These are phyloP conservation scores for Daedaleopsis sinensis DNA, from an alignment of 768 basidiomycete genomes.

Conservation along the genomic window DNA sequence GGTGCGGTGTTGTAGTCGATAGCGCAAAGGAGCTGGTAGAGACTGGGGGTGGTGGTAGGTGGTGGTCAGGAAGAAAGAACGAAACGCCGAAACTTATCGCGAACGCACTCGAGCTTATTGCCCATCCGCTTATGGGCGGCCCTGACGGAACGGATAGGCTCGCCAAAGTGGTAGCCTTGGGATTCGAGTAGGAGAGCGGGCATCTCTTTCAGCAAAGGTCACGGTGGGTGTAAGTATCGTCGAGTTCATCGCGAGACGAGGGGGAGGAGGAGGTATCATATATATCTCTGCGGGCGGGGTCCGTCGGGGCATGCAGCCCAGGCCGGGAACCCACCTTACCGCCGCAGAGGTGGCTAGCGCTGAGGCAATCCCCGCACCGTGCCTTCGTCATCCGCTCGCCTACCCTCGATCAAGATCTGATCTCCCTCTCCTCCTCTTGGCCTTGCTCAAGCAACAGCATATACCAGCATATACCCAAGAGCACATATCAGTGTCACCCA, in stretches of 20 bases:
- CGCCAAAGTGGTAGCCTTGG: constrained; percentile 6
- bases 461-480: too few relatives aligned
- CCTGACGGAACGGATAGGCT: constrained; percentile 15
- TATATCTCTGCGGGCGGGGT: not conserved
- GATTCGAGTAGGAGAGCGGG: constrained; percentile 20
- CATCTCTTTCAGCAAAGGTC: constrained; percentile 13
- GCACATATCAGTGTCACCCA: not conserved
- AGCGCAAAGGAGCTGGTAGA: constrained; percentile 25
- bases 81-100: constrained; percentile 27
- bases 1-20: constrained; percentile 12
- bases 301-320: not conserved
- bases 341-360: not conserved
- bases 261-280: not conserved
- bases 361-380: not conserved
- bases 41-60: constrained; percentile 26
- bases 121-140: constrained; percentile 16
- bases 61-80: constrained; percentile 24
- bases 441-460: not conserved
- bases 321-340: constrained; percentile 4
- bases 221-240: not conserved
- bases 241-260: too few relatives aligned
- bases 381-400: constrained; percentile 12
- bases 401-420: constrained; percentile 16
- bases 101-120: constrained; percentile 27
- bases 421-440: not conserved